phyloP scores from a whole-genome alignment of 192 early-diverging fungal genomes.

The Funneliformis mosseae region DNA sequence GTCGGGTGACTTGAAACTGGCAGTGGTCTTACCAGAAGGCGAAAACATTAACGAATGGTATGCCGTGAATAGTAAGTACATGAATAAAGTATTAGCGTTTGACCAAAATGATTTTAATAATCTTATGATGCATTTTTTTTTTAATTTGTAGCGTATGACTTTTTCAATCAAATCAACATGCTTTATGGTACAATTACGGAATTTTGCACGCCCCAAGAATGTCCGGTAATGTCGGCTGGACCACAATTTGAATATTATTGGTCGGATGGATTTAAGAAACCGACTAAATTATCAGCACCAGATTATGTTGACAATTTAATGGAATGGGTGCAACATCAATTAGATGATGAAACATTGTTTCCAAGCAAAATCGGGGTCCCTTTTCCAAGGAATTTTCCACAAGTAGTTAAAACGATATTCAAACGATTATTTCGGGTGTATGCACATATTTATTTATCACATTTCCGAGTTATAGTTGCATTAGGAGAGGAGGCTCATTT shows the following conservation, averaged over 20 bases:
- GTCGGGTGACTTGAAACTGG: conserved; percentile 74
- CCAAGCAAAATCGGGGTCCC: conserved; percentile 76
- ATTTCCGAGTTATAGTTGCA: conserved; percentile 73
- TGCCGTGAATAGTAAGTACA: conserved; percentile 73
- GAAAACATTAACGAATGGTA: conserved; percentile 93
- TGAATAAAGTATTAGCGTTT: neutral
- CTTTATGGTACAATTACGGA: conserved; percentile 83
- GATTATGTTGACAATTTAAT: conserved; percentile 89
- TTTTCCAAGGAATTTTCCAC: conserved; percentile 76
- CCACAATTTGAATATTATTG: conserved; percentile 85
- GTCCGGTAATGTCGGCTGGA: conserved; percentile 92
- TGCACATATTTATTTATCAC: conserved; percentile 90
- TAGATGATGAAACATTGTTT: conserved; percentile 88
- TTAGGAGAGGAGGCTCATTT: conserved; percentile 86
- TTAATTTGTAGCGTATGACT: conserved; percentile 71
- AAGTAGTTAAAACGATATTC: conserved; percentile 73
- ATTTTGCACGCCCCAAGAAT: conserved; percentile 86
- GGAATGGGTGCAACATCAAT: conserved; percentile 77
- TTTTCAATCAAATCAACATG: conserved; percentile 97
- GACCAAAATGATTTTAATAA: neutral
- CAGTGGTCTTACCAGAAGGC: conserved; percentile 83
- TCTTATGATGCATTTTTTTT: neutral
- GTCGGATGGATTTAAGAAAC: conserved; percentile 90
- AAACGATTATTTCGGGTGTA: conserved; percentile 90
- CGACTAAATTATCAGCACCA: conserved; percentile 84